These are phyloP conservation scores for Golovinomyces cichoracearum DNA, from an alignment of 2,329 filamentous ascomycete genomes.

Conservation along the genomic window DNA sequence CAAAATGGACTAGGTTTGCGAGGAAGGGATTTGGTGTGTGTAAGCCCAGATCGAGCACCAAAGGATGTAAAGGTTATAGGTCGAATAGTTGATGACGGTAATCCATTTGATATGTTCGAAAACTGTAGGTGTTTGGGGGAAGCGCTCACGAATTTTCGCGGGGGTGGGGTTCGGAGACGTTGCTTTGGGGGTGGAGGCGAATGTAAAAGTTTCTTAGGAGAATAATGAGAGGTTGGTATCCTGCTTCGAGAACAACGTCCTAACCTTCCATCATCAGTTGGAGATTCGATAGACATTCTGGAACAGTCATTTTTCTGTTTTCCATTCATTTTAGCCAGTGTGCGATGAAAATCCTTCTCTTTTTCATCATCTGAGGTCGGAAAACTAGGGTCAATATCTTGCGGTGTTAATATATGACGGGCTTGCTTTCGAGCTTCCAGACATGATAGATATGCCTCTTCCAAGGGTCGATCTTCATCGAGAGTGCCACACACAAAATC, in stretches of 20 bases:
- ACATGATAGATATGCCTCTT: conserved; percentile 73
- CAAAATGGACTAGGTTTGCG: conserved; percentile 48
- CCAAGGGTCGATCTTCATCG: conserved; percentile 82
- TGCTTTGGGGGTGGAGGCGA: conserved; percentile 15
- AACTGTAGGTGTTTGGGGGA: conserved; percentile 15
- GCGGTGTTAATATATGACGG: conserved; percentile 64
- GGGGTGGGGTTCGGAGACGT: conserved; percentile 37
- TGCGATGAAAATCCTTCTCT: conserved; percentile 30
- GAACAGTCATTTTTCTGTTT: conserved; percentile 27
- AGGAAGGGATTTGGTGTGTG: conserved; percentile 66
- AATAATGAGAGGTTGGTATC: conserved; percentile 22
- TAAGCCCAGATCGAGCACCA: conserved; percentile 37
- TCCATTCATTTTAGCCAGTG: neutral
- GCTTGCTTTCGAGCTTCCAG: conserved; percentile 56
- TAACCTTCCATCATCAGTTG: conserved; percentile 29
- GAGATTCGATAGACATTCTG: conserved; percentile 43
- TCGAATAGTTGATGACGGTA: conserved; percentile 13
- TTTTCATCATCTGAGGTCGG: conserved; percentile 72
- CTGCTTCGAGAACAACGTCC: conserved; percentile 22
- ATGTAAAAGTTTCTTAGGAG: conserved; percentile 31
- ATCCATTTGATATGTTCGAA: neutral
- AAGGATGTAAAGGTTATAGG: conserved; percentile 21
- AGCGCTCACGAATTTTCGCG: conserved; percentile 15
- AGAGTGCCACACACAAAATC: conserved; percentile 98
- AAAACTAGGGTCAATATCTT: conserved; percentile 94